Evolutionary conservation across 1,284 basidiomycete species (phyloP), one percentile per base, ranked within the genome.

Genomic region (Golubevia pallescens): DNA sequence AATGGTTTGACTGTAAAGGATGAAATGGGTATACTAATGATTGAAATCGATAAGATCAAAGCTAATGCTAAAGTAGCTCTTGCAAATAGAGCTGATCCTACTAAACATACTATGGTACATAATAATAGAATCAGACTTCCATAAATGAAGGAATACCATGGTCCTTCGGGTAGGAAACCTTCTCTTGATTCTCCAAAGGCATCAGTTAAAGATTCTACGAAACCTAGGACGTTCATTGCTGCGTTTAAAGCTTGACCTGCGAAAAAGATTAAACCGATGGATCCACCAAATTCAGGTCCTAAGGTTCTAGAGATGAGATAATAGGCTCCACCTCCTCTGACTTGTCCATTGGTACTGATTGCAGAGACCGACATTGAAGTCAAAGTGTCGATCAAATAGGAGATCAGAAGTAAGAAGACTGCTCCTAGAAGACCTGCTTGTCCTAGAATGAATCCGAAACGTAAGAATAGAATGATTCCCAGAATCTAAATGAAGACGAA

Each of bases 231-330:
- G 61, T 84, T 84, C 79, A 84, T 81, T 54, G 79, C 73, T 38
- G 82, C 74, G 58, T 83, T 84, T 55, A 84, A 69, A 2, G 78
- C 78, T 62, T 84, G 82, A 2, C 82, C 82, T 16, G 76, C 68
- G 62, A 81, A 84, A 65, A 84, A 84, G 61, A 84, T 74, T 38
- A 84, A 71, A 13, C 82, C 82, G 54, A 83, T 83, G 53, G 79
- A 79, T n/a, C 82, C 82, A 53, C 82, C 82, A 56, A 83, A 84
- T 53, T 84, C 82, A 20, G 82, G 82, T 21, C 82, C 82, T 28
- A 84, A 73, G 2, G 78, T 77, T 53, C 82, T 77, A 19, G 82
- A 84, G 55, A 83, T 83, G 58, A 84, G 76, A 51, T 84, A 84
- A 69, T 83, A 84, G 32, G 81, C 81, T 28, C 82, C 82, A 8